Evolutionary conservation across 345 rosid genomes (phyloP), one percentile per base, ranked within the genome.

Genomic region (Eucalyptus regnans): DNA sequence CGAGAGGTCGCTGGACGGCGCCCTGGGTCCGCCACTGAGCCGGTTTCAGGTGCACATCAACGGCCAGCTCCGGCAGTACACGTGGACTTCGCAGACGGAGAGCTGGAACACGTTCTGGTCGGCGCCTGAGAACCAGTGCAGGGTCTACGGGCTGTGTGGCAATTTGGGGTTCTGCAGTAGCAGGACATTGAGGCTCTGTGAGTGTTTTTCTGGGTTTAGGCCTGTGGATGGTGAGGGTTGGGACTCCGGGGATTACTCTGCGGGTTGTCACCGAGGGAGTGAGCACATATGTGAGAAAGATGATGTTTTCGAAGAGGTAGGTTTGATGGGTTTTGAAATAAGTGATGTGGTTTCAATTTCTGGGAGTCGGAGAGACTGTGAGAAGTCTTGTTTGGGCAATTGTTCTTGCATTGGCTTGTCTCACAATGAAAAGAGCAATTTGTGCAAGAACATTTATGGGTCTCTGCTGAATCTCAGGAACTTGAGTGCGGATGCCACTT

Each of bases 41-140:
- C 91, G 95, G 87, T 93, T 95, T 89, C 92, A 89, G 56, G 66
- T 95, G 13, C 94, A 92, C 93, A 29, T 94, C 95, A 27, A 92
- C 81, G 99, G 99, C 87, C 99, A 95, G 90, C 90, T 97, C 86
- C 91, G 93, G 91, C 95, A 94, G 81, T 49, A 33, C 80, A 87
- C 92, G 5, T 97, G 98, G 99, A 37, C 86, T 81, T 23, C 85
- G 2, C 80, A 89, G 95, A 96, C 87, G 85, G 50, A 90, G 16
- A 22, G 84, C 10, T 96, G 99, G 99, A 94, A 91, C 90, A 85
- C 93, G 86, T 95, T 96, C 60, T 96, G 98, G 97, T 90, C 97
- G 62, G 93, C 92, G 64, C 99, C 97, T 22, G 92, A 92, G 41
- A 92, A 89, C 66, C 97, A 93, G 56, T 96, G 99, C 29, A 91